Evolutionary conservation across 257 asterid species (phyloP), one percentile per base, ranked within the genome.

Genomic region (Paraleonurus japonicus): DNA sequence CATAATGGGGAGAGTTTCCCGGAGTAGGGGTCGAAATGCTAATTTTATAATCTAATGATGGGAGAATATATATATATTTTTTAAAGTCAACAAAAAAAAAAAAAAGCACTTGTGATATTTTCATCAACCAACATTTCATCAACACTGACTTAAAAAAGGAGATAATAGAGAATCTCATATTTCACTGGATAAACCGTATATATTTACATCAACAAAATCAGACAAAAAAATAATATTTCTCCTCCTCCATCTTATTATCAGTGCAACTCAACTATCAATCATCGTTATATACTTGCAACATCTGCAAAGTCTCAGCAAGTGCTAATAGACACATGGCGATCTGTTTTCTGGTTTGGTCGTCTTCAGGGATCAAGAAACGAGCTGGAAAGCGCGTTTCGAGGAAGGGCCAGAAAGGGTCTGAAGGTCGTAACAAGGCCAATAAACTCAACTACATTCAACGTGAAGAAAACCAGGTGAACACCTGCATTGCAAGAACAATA

Each of bases 401-500:
- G 79, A 22, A 74, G 69, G 16, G 39, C 79, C 9, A 83, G 66
- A 64, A 85, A 85, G 10, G 93, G 96, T 73, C 73, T 74, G 82
- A 85, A 82, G 61, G 90, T 83, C 79, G 69, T 47, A 17, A 87
- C 72, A 11, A 89, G 66, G 71, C 89, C 96, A 24, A 85, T 39
- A n/a, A 87, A 71, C 74, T 85, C 96, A 3, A 88, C 86, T 8
- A 71, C 73, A 37, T 86, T 88, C 66, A 88, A 75, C 55, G 74
- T 43, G 70, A 87, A 87, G 86, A 89, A 89, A 30, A 89, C 89
- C 77, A 89, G 71, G 74, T 84, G 92, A 61, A 76, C 85, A 55
- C 96, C 94, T 89, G 93, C 83, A 82, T 64, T 64, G 50, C 17
- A 65, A 58, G 10, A 65, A 69, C 67, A 16, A 32, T 17, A 27